These are phyloP conservation scores for Fusarium tanahbumbuense DNA, from an alignment of 2,329 filamentous ascomycete genomes.

Conservation along the genomic window DNA sequence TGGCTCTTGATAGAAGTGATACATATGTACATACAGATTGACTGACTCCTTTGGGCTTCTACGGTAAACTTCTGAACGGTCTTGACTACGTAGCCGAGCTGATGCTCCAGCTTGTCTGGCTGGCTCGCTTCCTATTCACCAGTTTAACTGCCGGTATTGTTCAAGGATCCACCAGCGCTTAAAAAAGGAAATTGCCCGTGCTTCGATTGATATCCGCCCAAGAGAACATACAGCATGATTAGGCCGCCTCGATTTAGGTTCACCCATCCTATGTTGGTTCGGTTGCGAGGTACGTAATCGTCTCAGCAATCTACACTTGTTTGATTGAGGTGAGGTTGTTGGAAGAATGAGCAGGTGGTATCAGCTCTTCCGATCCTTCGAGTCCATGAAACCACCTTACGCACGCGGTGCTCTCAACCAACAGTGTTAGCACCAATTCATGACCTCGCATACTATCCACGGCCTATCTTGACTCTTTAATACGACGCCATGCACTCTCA, in stretches of 20 bases:
- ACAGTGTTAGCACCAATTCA: background rate
- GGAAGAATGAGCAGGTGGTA: background rate
- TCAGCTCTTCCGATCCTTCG: background rate
- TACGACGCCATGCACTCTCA: background rate
- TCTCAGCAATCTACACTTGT: background rate
- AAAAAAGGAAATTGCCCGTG: constrained; percentile 32
- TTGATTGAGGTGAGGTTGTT: background rate
- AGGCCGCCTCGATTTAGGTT: constrained; percentile 32
- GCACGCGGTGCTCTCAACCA: background rate
- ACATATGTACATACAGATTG: constrained; percentile 39
- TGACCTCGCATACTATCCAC: background rate
- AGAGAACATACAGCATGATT: constrained; percentile 25
- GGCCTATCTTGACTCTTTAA: background rate
- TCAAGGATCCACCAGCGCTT: constrained; percentile 32
- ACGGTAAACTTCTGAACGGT: constrained; percentile 32
- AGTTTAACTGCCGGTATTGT: constrained; percentile 43
- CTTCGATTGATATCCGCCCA: constrained; percentile 33
- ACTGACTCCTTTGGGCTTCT: constrained; percentile 28
- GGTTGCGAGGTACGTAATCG: constrained; percentile 10
- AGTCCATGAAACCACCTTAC: background rate
- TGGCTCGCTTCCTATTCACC: constrained; percentile 38
- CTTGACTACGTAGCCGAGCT: constrained; percentile 30
- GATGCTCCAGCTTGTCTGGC: constrained; percentile 34
- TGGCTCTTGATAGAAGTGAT: constrained; percentile 37
- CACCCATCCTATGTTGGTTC: constrained; percentile 18